phyloP scores from a whole-genome alignment of 139 green algal genomes.

The Marvania coccoides region DNA sequence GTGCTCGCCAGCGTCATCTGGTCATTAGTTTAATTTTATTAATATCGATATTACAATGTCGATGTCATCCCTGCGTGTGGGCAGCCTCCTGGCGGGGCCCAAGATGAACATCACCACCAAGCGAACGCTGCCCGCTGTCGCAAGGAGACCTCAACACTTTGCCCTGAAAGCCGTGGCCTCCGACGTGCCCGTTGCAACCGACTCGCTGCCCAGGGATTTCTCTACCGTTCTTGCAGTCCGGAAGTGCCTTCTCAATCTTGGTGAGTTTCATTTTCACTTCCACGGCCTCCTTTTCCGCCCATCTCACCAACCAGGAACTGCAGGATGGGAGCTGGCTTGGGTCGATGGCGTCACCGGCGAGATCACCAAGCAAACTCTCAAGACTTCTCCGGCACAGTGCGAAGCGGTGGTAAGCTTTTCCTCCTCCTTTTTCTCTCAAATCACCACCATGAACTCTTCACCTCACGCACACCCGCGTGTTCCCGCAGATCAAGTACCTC shows the following conservation, averaged over 20 bases:
- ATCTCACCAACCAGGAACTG: not conserved
- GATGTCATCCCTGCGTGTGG: too few species aligned
- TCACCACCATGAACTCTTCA: not conserved
- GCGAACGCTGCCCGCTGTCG: too few species aligned
- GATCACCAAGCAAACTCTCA: constrained; percentile 12
- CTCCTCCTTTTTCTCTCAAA: not conserved
- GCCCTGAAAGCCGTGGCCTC: not conserved
- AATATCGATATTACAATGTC: too few species aligned
- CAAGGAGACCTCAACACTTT: too few species aligned
- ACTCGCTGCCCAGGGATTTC: not conserved
- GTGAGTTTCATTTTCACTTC: not conserved
- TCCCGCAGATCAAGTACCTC: constrained; percentile 12
- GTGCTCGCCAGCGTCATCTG: too few species aligned
- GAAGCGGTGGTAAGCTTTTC: constrained; percentile 6
- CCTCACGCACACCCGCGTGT: not conserved
- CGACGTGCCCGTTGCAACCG: not conserved
- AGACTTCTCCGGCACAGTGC: not conserved
- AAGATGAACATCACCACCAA: too few species aligned
- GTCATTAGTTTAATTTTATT: too few species aligned
- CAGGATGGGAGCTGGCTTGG: constrained; percentile 18
- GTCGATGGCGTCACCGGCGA: constrained; percentile 19
- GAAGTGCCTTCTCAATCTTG: constrained; percentile 6
- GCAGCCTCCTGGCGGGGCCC: too few species aligned
- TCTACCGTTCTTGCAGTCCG: constrained; percentile 5
- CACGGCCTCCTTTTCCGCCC: not conserved